A percentile compares a stretch with the other conserved stretches of the same genome.
phyloP scores from a whole-genome alignment of 2,329 filamentous ascomycete species.

The Fusarium mangiferae region DNA sequence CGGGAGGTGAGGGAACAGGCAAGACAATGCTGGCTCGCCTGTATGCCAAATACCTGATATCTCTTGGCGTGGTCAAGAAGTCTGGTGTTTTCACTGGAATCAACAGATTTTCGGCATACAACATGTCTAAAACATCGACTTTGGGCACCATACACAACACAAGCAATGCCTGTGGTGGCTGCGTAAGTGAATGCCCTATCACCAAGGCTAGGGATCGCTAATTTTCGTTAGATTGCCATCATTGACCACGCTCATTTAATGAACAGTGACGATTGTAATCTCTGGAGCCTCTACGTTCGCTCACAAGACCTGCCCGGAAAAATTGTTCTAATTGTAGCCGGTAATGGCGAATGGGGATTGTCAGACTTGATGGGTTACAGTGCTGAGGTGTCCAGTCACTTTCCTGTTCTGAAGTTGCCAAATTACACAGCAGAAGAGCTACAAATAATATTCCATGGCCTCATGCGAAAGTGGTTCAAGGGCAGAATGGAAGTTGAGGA shows the following conservation, averaged over 20 bases:
- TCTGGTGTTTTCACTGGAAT: slow-evolving; percentile 58
- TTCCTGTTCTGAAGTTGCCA: slow-evolving; percentile 63
- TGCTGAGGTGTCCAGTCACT: slow-evolving; percentile 46
- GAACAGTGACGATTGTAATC: slow-evolving; percentile 43
- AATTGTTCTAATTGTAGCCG: slow-evolving; percentile 45
- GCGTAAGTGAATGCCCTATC: slow-evolving; percentile 51
- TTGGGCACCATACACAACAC: slow-evolving; percentile 55
- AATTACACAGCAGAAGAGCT: slow-evolving; percentile 75
- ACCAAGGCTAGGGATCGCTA: not conserved
- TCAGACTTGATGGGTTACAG: slow-evolving; percentile 71
- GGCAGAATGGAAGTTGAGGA: slow-evolving; percentile 68
- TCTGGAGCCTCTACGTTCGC: slow-evolving; percentile 44
- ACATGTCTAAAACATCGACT: slow-evolving; percentile 49
- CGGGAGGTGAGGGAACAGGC: slow-evolving; percentile 46
- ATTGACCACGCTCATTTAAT: slow-evolving; percentile 47
- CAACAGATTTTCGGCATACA: slow-evolving; percentile 43
- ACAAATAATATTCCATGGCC: slow-evolving; percentile 64
- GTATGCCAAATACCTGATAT: slow-evolving; percentile 45
- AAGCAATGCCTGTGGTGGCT: slow-evolving; percentile 62
- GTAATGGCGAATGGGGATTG: slow-evolving; percentile 58
- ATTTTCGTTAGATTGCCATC: slow-evolving; percentile 39
- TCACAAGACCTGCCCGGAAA: slow-evolving; percentile 43
- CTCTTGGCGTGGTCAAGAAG: slow-evolving; percentile 43
- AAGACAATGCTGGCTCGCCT: slow-evolving; percentile 46
- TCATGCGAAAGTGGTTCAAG: slow-evolving; percentile 65